Conservation (phyloP, 2,329 filamentous ascomycete species). For the Alternaria sp. region DNA sequence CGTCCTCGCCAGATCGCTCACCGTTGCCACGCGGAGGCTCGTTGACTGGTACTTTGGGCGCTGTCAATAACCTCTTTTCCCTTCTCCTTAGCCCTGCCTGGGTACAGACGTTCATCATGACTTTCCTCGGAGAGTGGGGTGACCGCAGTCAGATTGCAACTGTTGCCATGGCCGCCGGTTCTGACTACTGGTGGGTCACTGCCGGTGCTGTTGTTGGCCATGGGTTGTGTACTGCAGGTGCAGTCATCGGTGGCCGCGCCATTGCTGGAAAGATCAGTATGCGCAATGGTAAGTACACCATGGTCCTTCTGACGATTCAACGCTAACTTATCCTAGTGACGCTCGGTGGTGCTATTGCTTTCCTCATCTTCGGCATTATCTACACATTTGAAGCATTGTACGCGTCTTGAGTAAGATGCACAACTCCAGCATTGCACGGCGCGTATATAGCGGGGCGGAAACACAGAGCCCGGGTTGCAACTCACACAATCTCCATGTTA, state of each 20-base stretch:
- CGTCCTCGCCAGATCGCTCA: conserved; percentile 60
- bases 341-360: conserved; percentile 87
- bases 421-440: conserved; percentile 36
- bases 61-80: conserved; percentile 85
- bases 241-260: conserved; percentile 89
- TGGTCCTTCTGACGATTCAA: background rate
- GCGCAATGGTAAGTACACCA: conserved; percentile 80
- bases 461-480: conserved; percentile 15
- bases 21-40: conserved; percentile 61
- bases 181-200: conserved; percentile 99
- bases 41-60: conserved; percentile 64
- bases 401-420: conserved; percentile 46
- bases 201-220: conserved; percentile 87
- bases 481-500: background rate
- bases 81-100: conserved; percentile 92
- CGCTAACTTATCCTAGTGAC: conserved; percentile 70
- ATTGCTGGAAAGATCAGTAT: conserved; percentile 94
- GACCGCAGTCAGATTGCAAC: conserved; percentile 98
- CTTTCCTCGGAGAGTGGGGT: conserved; percentile 97
- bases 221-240: conserved; percentile 86
- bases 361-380: conserved; percentile 89
- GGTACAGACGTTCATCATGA: conserved; percentile 99
- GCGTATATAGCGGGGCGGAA: conserved; percentile 24
- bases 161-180: conserved; percentile 97
- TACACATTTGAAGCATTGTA: conserved; percentile 85